A percentile compares a stretch with the other conserved stretches of the same genome.
These are phyloP conservation scores for Eragrostis tef DNA, from an alignment of 202 grass and related monocot species.

Conservation along the genomic window DNA sequence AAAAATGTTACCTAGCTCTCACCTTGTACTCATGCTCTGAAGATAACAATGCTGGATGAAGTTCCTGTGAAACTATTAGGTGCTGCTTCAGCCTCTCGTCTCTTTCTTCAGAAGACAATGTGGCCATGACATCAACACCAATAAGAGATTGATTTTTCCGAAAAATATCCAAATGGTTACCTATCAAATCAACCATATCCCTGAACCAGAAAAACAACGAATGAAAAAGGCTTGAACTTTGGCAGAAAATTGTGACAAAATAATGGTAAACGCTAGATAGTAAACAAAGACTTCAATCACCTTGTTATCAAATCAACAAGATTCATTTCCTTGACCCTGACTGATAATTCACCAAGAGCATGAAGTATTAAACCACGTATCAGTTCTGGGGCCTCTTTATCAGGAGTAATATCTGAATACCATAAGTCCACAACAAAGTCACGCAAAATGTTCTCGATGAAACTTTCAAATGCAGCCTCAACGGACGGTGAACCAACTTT, in stretches of 20 bases:
- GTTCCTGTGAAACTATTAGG: conserved; percentile 84
- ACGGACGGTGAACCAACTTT: conserved; percentile 85
- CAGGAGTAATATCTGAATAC: conserved; percentile 86
- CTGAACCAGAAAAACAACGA: conserved; percentile 47
- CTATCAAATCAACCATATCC: conserved; percentile 89
- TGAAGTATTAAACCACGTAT: conserved; percentile 86
- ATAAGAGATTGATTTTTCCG: conserved; percentile 87
- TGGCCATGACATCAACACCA: conserved; percentile 81
- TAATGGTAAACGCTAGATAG: conserved; percentile 1
- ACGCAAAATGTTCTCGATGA: conserved; percentile 81
- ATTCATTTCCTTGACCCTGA: conserved; percentile 84
- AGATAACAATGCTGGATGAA: conserved; percentile 96
- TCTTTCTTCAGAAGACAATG: conserved; percentile 95
- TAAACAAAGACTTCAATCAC: conserved; percentile 49
- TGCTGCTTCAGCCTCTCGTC: conserved; percentile 88
- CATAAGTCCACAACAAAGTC: conserved; percentile 93
- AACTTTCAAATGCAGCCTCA: conserved; percentile 83
- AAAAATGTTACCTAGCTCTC: conserved; percentile 25
- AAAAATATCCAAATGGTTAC: conserved; percentile 83
- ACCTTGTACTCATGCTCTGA: conserved; percentile 93
- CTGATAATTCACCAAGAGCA: conserved; percentile 82
- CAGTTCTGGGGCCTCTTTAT: conserved; percentile 84
- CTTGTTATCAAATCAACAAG: conserved; percentile 96
- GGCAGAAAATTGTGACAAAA: conserved; percentile 29
- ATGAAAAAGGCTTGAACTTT: conserved; percentile 9